These are phyloP conservation scores for Alisma plantagoaquatica DNA, from an alignment of 106 monocot species.

Conservation along the genomic window DNA sequence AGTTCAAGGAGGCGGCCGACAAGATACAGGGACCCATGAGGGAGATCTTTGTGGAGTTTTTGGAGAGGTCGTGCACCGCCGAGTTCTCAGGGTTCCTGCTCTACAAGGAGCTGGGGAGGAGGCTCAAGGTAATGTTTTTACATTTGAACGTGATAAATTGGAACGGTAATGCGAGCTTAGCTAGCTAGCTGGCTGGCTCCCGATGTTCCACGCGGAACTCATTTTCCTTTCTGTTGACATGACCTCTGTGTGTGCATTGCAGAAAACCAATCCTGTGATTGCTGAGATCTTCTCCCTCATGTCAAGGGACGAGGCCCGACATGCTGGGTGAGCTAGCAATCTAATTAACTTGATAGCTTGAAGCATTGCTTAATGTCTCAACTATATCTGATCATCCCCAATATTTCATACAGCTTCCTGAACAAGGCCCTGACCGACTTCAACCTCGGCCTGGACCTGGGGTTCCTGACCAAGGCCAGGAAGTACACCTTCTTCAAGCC, in stretches of 20 bases:
- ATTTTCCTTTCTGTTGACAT: too few species aligned
- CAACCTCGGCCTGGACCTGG: conserved; percentile 86
- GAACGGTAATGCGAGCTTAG: too few species aligned
- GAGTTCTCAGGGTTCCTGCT: conserved; percentile 98
- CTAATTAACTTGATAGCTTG: too few species aligned
- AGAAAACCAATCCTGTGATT: conserved; percentile 99
- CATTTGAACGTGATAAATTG: too few species aligned
- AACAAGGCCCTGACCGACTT: conserved; percentile 97
- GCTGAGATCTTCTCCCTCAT: conserved; percentile 99
- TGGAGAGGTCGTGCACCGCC: conserved; percentile 96
- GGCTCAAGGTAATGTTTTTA: conserved; percentile 97
- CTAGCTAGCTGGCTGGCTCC: too few species aligned
- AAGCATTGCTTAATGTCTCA: too few species aligned
- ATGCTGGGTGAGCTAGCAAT: conserved; percentile 98
- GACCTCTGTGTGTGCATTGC: too few species aligned
- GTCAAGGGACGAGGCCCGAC: conserved; percentile 99
- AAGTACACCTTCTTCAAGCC: conserved; percentile 99
- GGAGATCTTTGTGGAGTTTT: conserved; percentile 92
- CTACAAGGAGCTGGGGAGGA: conserved; percentile 97
- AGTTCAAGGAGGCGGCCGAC: conserved; percentile 94
- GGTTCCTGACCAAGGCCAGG: conserved; percentile 93
- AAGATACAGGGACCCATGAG: conserved; percentile 73
- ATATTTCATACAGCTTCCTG: conserved; percentile 55
- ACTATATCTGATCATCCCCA: too few species aligned
- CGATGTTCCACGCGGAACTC: too few species aligned